Conservation (phyloP, 345 rosid species). For the Adansonia digitata region DNA sequence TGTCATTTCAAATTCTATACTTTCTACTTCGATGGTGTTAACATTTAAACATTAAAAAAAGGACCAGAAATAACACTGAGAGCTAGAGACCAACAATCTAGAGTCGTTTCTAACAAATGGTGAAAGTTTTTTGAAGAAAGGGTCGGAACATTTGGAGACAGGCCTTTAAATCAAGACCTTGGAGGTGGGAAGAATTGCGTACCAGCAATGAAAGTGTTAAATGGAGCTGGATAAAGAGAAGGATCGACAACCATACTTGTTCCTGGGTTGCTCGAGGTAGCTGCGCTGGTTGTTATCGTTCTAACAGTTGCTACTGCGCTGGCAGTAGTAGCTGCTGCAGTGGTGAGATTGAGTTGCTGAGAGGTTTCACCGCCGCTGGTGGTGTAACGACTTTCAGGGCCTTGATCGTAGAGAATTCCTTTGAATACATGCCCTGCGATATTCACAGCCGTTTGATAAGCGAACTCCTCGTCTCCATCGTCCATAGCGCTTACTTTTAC, state of each 20-base stretch:
- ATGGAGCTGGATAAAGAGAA: conserved; percentile 68
- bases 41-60: not conserved
- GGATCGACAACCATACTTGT: conserved; percentile 39
- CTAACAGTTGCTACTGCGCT: conserved; percentile 36
- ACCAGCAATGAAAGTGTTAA: conserved; percentile 74
- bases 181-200: conserved; percentile 96
- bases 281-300: conserved; percentile 19
- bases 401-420: conserved; percentile 63
- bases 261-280: conserved; percentile 25
- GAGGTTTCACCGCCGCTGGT: conserved; percentile 28
- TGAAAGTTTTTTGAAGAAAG: conserved; percentile 8
- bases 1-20: conserved; percentile 19
- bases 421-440: conserved; percentile 50
- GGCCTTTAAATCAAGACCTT: conserved; percentile 43
- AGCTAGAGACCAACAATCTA: conserved; percentile 14
- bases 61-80: conserved; percentile 1
- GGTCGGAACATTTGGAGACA: not conserved
- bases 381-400: conserved; percentile 37
- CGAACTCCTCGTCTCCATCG: conserved; percentile 35
- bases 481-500: conserved; percentile 37
- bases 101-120: conserved; percentile 3
- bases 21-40: conserved; percentile 1
- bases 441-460: conserved; percentile 43
- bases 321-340: conserved; percentile 35
- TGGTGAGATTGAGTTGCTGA: conserved; percentile 51